Conservation (phyloP, 2,329 filamentous ascomycete genomes). For the Akanthomyces muscarius region DNA sequence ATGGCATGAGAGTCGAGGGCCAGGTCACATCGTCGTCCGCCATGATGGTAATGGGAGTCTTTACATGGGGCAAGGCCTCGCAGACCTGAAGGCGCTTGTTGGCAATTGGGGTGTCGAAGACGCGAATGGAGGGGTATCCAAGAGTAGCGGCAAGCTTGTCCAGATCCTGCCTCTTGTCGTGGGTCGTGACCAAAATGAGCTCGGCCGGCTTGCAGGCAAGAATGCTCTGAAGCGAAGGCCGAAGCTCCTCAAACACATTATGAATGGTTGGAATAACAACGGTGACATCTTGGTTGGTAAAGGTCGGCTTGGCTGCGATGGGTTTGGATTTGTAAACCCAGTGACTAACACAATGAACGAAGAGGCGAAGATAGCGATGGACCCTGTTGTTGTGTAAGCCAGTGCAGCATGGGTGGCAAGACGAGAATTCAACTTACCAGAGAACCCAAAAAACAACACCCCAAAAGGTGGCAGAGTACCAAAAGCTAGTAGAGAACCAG, state of each 20-base stretch:
- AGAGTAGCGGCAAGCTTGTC: conserved; percentile 62
- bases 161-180: conserved; percentile 68
- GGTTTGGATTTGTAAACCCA: conserved; percentile 84
- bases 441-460: conserved; percentile 32
- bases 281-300: conserved; percentile 80
- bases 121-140: conserved; percentile 58
- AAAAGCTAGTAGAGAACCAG: conserved; percentile 32
- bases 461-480: conserved; percentile 46
- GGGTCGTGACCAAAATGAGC: conserved; percentile 82
- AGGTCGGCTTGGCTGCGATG: conserved; percentile 73
- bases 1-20: conserved; percentile 79
- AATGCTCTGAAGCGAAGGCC: conserved; percentile 74
- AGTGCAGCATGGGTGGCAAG: background rate
- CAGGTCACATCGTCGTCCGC: conserved; percentile 95
- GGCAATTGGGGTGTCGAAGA: conserved; percentile 75
- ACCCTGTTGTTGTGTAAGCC: conserved; percentile 51
- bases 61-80: conserved; percentile 79
- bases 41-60: conserved; percentile 81
- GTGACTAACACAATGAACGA: conserved; percentile 81
- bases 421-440: conserved; percentile 42
- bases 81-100: conserved; percentile 96
- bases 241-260: conserved; percentile 77
- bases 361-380: conserved; percentile 80
- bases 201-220: conserved; percentile 65
- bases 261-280: conserved; percentile 93